Conservation (phyloP, 352 stramenopile genomes). For the Pythium aristosporum region DNA sequence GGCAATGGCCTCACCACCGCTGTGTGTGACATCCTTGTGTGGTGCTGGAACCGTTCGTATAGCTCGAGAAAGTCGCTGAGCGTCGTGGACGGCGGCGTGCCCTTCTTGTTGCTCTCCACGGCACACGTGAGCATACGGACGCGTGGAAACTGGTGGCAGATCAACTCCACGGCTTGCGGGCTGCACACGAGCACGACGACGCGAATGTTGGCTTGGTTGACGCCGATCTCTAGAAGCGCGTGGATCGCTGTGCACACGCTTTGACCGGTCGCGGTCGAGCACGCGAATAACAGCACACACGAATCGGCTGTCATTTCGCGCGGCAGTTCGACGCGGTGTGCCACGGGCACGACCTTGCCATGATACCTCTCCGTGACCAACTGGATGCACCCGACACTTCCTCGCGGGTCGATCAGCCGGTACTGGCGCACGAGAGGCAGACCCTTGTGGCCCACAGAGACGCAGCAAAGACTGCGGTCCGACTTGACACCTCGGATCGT, state of each 20-base stretch:
- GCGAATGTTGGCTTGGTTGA: conserved; percentile 36
- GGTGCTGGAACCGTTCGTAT: conserved; percentile 30
- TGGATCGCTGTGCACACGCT: conserved; percentile 15
- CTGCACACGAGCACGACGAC: conserved; percentile 41
- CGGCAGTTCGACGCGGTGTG: conserved; percentile 26
- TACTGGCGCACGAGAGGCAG: conserved; percentile 51
- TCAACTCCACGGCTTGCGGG: conserved; percentile 28
- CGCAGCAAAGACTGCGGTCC: conserved; percentile 32
- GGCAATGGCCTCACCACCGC: too few relatives aligned
- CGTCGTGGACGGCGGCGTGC: conserved; percentile 27
- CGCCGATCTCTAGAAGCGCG: conserved; percentile 31
- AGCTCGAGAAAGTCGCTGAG: conserved; percentile 47
- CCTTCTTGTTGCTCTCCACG: conserved; percentile 13
- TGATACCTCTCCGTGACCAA: background rate
- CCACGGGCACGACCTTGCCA: background rate
- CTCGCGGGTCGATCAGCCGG: conserved; percentile 47
- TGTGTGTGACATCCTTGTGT: too few relatives aligned
- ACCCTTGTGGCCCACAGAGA: conserved; percentile 41
- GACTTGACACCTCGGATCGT: conserved; percentile 32
- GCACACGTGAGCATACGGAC: conserved; percentile 31
- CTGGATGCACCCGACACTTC: conserved; percentile 26
- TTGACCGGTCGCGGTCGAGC: conserved; percentile 1
- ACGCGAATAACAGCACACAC: conserved; percentile 10
- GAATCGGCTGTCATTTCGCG: conserved; percentile 1
- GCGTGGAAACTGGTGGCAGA: conserved; percentile 36